Evolutionary conservation across 2,329 filamentous ascomycete genomes (phyloP).

Genomic region (Hypoxylon sp.): DNA sequence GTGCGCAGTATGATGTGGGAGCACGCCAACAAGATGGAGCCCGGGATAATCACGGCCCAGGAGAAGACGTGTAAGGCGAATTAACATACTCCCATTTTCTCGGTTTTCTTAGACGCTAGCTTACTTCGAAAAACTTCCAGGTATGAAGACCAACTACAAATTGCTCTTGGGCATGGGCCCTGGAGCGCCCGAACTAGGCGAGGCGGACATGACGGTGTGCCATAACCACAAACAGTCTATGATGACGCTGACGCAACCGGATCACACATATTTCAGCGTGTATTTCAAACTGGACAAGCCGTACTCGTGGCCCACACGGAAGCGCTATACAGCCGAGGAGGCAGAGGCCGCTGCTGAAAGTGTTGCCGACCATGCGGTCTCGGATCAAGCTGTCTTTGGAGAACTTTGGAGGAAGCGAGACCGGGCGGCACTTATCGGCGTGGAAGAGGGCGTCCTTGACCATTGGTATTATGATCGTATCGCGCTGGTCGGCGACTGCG

Average conservation of each 20-base stretch:
- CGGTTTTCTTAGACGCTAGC: neutral
- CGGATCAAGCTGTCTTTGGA: constrained; percentile 48
- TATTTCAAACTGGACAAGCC: constrained; percentile 48
- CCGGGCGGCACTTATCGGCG: constrained; percentile 47
- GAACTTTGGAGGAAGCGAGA: constrained; percentile 50
- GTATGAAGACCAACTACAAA: constrained; percentile 48
- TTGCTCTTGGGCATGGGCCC: constrained; percentile 53
- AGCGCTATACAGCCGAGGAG: constrained; percentile 50
- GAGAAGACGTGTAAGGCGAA: constrained; percentile 33
- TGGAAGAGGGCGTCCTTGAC: constrained; percentile 55
- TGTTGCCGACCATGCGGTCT: constrained; percentile 47
- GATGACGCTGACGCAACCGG: constrained; percentile 42
- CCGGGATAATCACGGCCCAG: constrained; percentile 36
- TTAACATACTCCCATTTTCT: neutral
- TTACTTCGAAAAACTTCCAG: neutral
- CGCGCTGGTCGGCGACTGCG: constrained; percentile 56
- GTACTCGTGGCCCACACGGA: constrained; percentile 43
- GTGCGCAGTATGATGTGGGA: constrained; percentile 20
- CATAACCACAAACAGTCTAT: constrained; percentile 40
- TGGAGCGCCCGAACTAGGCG: constrained; percentile 28
- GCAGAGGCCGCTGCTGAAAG: constrained; percentile 46
- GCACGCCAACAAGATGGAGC: constrained; percentile 28
- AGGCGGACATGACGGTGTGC: constrained; percentile 15
- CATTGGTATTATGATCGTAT: constrained; percentile 55
- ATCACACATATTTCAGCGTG: constrained; percentile 45